Percentiles rank a stretch among this genome's conserved stretches.
phyloP scores from a whole-genome alignment of 129 eudicot genomes.

The Helianthus annuus region DNA sequence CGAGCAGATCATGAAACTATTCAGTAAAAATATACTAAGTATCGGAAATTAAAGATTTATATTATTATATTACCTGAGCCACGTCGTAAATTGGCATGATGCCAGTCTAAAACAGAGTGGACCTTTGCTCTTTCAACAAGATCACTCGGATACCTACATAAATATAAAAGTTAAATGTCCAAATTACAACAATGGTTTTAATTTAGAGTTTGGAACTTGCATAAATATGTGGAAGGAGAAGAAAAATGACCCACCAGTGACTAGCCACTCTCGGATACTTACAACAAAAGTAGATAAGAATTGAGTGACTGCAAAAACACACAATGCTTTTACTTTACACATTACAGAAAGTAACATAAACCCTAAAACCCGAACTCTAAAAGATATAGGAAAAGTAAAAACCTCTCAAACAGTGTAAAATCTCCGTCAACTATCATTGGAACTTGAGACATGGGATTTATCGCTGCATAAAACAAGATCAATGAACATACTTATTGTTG shows the following conservation, averaged over 20 bases:
- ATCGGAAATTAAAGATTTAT: background rate
- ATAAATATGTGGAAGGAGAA: background rate
- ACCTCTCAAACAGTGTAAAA: too few species aligned
- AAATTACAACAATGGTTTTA: background rate
- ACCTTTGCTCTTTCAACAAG: slow-evolving; percentile 68
- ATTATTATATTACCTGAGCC: slow-evolving; percentile 59
- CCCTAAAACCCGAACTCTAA: background rate
- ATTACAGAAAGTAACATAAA: background rate
- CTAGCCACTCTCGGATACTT: slow-evolving; percentile 69
- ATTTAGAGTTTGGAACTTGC: background rate
- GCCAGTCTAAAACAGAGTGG: slow-evolving; percentile 91
- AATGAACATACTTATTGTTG: too few species aligned
- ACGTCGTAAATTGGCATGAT: slow-evolving; percentile 77
- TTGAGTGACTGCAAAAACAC: slow-evolving; percentile 68
- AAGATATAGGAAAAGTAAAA: background rate
- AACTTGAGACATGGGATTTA: background rate
- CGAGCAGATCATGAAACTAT: background rate
- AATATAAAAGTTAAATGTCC: background rate
- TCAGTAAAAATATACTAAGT: background rate
- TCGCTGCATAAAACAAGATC: too few species aligned
- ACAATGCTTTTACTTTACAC: background rate
- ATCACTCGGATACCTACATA: slow-evolving; percentile 83
- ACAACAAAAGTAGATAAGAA: slow-evolving; percentile 64
- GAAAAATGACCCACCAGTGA: slow-evolving; percentile 64
- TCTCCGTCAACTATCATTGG: too few species aligned